Evolutionary conservation across 1,284 basidiomycete genomes (phyloP), one percentile per base, ranked within the genome.

Genomic region (Boletus sp.): DNA sequence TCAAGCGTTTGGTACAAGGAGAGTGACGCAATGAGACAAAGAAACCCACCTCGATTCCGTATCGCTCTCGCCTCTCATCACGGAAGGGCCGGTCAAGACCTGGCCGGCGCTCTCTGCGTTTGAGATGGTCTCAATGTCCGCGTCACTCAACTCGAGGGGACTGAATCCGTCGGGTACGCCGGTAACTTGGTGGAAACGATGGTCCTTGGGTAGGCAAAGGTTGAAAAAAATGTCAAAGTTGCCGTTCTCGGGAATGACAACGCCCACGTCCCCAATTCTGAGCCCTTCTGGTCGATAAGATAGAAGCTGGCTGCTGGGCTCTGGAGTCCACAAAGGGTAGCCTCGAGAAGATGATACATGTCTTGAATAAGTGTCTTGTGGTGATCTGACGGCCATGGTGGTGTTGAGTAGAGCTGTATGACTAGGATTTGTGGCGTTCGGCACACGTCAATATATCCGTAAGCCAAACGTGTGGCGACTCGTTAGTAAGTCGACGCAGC

Each of bases 181-280:
- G 1, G 37, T 37, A 2, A 30, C 21, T 27, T 43, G 25, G 52
- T 73, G 63, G 10, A 69, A 63, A 7, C 23, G 59, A 16, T 68
- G 52, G 47, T 60, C 60, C 43, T 56, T 61, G 16, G 71, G 60
- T 4, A 69, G 52, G 40, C 68, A 71, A 16, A 77, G 64, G 51
- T 76, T 77, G 66, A 77, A 75, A 19, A 78, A 65, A 9, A 71
- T 65, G 31, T 71, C 68, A 30, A 77, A 77, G 6, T 52, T 61
- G 25, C 76, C 77, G 43, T 70, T 58, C 14, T 63, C 55, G 13
- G 69, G 71, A 13, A 68, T 56, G 21, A 71, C 64, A 19, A 71
- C 64, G 27, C 70, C 70, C 16, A 72, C 70, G 21, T 72, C 68
- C 5, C 68, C 68, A 50, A 69, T 72, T 30, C 50, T 62, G 37